Base-by-base conservation (phyloP, 164 flowering plant species). In the Macadamia integrifolia region DNA sequence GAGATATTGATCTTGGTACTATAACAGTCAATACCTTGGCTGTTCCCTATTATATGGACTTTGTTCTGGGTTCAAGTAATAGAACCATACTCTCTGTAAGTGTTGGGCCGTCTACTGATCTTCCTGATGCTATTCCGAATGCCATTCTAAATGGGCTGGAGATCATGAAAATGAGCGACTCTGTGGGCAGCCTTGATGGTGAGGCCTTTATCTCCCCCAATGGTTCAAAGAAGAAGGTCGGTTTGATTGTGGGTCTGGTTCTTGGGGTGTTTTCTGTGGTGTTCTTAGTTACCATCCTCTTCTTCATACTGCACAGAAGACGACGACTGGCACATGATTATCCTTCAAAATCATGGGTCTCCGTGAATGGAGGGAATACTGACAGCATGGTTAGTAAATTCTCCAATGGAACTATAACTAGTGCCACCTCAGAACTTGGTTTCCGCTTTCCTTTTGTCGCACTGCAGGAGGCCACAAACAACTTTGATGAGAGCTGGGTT, bases 111-210 rank as follows among this genome's bases (percentile, higher is more conserved):
- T 66, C 84, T 1, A 2, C 59, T n/a, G 2, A 1, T n/a, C n/a
- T n/a, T 2, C 6, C 15, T 50, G 69, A 44, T 50, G 30, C 3
- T 23, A 53, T 57, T 53, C 79, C 91, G 1, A 70, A 74, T 70
- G 90, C 84, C 31, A 71, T 90, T 65, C 82, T 92, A 14, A 92
- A 90, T 75, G 98, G 98, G 48, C 70, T 92, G 66, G 98, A 92
- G 85, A 79, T 92, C 72, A 85, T 92, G 94, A 92, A 87, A 69
- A 75, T 92, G 61, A 85, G 71, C 75, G 74, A 77, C 71, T 74
- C 88, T 6, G 64, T 10, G 61, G 76, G 77, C 53, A 81, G 82
- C 62, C 82, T 85, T 28, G 81, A 72, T 74, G 72, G 56, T 12
- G 29, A 58, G 15, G 80, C 75, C 49, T 42, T 77, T 40, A 58